Conservation (phyloP, 805 yeast species). For the Candida incommunis region DNA sequence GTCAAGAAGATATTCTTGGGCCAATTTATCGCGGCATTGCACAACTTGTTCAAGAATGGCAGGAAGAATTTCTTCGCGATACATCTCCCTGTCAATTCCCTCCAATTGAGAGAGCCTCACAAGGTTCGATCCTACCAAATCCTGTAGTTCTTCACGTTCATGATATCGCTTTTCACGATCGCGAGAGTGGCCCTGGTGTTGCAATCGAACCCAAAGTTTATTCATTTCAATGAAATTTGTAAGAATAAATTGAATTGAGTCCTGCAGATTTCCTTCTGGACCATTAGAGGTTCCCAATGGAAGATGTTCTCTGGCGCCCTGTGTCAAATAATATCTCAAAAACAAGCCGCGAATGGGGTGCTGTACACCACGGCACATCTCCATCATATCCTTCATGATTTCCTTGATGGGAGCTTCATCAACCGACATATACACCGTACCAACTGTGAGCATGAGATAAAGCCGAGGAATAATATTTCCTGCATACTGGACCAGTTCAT, state of each 20-base stretch:
- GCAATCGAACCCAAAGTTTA: constrained; percentile 91
- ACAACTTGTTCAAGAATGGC: constrained; percentile 75
- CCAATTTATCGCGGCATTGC: constrained; percentile 82
- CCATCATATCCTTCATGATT: constrained; percentile 89
- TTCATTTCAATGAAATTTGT: constrained; percentile 94
- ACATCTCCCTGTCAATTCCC: constrained; percentile 35
- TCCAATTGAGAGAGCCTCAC: constrained; percentile 81
- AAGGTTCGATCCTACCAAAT: constrained; percentile 82
- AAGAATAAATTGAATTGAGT: constrained; percentile 64
- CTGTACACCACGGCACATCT: constrained; percentile 95
- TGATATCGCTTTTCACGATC: constrained; percentile 59
- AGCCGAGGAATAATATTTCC: constrained; percentile 82
- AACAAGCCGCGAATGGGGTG: constrained; percentile 89
- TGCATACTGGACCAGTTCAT: constrained; percentile 89
- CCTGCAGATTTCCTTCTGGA: constrained; percentile 32
- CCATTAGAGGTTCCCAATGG: constrained; percentile 24
- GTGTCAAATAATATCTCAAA: constrained; percentile 76
- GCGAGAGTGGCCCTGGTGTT: constrained; percentile 85
- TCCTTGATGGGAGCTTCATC: constrained; percentile 72
- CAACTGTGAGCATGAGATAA: constrained; percentile 90
- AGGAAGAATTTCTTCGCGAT: constrained; percentile 50
- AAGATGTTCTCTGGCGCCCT: constrained; percentile 56
- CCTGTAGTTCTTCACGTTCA: constrained; percentile 81
- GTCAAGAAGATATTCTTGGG: constrained; percentile 84
- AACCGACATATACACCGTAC: constrained; percentile 71